Base-by-base conservation (phyloP, 2,329 filamentous ascomycete species). In the Parascedosporium putredinis region DNA sequence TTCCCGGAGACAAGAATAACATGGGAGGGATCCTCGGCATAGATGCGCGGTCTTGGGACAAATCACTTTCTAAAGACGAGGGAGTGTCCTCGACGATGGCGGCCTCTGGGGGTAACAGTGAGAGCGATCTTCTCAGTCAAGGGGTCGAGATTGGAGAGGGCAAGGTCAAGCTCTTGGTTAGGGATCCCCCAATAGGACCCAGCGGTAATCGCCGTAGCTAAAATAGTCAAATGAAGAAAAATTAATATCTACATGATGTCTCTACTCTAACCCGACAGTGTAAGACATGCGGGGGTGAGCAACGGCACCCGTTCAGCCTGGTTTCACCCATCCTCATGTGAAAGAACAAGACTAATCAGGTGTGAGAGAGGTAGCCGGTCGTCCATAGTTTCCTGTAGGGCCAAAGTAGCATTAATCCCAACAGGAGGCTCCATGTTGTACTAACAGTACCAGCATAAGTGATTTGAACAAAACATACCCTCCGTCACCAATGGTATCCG, bases 1-100 rank as follows among this genome's bases (percentile, higher is more conserved):
- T 96, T 8, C 89, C 90, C 2, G 91, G 91, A n/a, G 93, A 97
- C 65, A 79, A 88, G 50, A 84, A 83, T 63, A 83, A 76, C 62
- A 82, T 84, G 69, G 90, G 89, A 52, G 91, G 93, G 40, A 84
- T 85, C 52, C 63, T 85, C 52, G 81, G 81, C 6, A 79, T 85
- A 52, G 81, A 85, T 60, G 78, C 80, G 31, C 70, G 79, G 54
- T 84, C 79, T 61, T 85, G 77, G 71, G 81, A 85, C 64, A 81
- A 76, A 66, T 73, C 74, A 16, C 64, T 83, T 50, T 61, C 68
- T 5, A 70, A 73, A 52, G 74, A 80, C 14, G 67, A 63, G 9
- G 25, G 6, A n/a, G n/a, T n/a, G n/a, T n/a, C n/a, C 5, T 31
- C 48, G n/a, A n/a, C 34, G 9, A 60, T 55, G 14, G 58, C 64